Percentiles rank a stretch among this genome's conserved stretches.
Conservation (phyloP, 2,329 filamentous ascomycete species). For the Simplicillium aogashimaense region DNA sequence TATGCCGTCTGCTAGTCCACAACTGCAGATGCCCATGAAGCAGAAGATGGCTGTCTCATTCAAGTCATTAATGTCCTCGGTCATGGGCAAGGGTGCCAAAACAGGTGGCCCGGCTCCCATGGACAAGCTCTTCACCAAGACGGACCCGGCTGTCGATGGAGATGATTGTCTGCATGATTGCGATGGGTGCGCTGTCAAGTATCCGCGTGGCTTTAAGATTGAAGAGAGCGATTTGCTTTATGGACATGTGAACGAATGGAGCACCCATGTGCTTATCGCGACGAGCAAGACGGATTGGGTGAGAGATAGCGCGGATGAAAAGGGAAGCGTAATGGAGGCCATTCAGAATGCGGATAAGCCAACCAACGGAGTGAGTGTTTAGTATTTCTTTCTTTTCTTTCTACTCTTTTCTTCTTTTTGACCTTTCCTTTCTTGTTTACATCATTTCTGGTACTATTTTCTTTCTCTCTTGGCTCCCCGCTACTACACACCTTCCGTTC, state of each 20-base stretch:
- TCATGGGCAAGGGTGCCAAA: conserved; percentile 13
- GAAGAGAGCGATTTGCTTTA: conserved; percentile 74
- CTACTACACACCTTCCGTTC: neutral
- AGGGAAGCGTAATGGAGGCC: conserved; percentile 74
- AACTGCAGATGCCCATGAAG: conserved; percentile 19
- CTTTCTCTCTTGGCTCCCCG: too few species aligned
- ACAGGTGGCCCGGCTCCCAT: conserved; percentile 16
- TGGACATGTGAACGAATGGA: conserved; percentile 77
- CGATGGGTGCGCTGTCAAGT: conserved; percentile 66
- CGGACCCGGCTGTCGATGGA: conserved; percentile 68
- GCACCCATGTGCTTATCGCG: conserved; percentile 80
- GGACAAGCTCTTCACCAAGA: conserved; percentile 58
- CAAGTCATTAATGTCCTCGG: conserved; percentile 27
- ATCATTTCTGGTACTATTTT: too few species aligned
- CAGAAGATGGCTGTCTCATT: conserved; percentile 33
- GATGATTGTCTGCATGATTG: conserved; percentile 88
- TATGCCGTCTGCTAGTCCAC: conserved; percentile 4
- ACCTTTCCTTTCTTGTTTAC: too few species aligned
- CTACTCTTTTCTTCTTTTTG: neutral
- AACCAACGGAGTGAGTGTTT: conserved; percentile 53
- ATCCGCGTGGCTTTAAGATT: conserved; percentile 62
- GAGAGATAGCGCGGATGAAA: conserved; percentile 77
- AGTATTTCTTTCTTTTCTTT: conserved; percentile 2
- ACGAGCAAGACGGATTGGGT: conserved; percentile 98
- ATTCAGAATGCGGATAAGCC: conserved; percentile 49